Base-by-base conservation (phyloP, 2,329 filamentous ascomycete genomes). In the Cercospora sp. region DNA sequence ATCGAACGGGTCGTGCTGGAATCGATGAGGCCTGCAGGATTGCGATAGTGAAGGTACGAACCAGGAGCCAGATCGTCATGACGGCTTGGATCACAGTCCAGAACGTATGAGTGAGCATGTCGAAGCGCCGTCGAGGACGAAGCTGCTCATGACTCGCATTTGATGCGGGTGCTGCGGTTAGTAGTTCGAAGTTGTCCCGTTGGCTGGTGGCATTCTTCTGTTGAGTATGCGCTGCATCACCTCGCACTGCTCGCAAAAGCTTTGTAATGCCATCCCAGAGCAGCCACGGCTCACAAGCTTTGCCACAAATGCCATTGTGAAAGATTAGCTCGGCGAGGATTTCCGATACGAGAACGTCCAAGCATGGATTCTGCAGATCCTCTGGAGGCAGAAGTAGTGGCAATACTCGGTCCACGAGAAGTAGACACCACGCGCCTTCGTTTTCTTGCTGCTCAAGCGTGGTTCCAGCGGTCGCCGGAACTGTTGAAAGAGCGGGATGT, bases 271-370 rank as follows among this genome's bases (percentile, higher is more conserved):
- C 86, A 78, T 97, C 93, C 88, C 91, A 97, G 72, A 98, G 80
- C 76, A 97, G 86, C 92, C 92, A 96, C 26, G 92, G 91, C 80
- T 98, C 90, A 73, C 91, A 93, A 49, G 91, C 85, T 78, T 91
- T 96, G 75, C 90, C 91, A 74, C 89, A 89, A 74, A 97, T 85
- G 67, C 91, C 86, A 74, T 92, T 93, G 70, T 92, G 92, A 71
- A 99, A 85, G 70, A 98, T 92, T 78, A 97, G 89, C 80, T 97
- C 93, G 6, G 93, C 92, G 70, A 98, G 85, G 72, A 98, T 91
- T 80, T 97, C 93, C 65, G 89, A 89, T 70, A 97, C 90, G 70
- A 99, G 84, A 40, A 92, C 87, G 66, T 91, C 90, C 75, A 98
- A 84, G 78, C 92, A 97, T 64, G 88, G 88, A 78, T 97, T 98